A percentile compares a stretch with the other conserved stretches of the same genome.
These are phyloP conservation scores for Ascochyta clinopodiicola DNA, from an alignment of 2,329 filamentous ascomycete species.

Conservation along the genomic window DNA sequence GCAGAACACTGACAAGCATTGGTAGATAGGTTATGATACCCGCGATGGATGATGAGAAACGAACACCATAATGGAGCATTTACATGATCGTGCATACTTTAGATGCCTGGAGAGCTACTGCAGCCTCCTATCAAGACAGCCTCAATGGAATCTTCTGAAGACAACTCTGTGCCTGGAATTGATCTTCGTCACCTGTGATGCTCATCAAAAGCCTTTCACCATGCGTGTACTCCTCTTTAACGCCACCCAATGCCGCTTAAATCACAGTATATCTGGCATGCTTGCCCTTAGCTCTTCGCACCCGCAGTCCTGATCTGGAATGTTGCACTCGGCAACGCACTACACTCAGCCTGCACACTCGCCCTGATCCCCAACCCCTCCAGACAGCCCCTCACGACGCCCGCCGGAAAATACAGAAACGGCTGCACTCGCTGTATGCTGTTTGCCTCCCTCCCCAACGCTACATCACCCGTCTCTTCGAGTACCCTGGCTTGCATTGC, in stretches of 20 bases:
- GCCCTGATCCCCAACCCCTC: conserved; percentile 90
- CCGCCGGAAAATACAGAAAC: conserved; percentile 96
- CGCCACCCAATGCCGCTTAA: conserved; percentile 44
- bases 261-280: background rate
- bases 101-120: conserved; percentile 12
- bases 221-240: conserved; percentile 16
- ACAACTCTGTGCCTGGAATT: background rate
- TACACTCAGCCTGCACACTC: conserved; percentile 88
- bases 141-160: conserved; percentile 12
- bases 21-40: conserved; percentile 29
- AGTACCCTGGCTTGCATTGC: conserved; percentile 38
- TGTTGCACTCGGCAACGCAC: conserved; percentile 83
- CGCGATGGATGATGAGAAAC: conserved; percentile 19
- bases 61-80: conserved; percentile 16
- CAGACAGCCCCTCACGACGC: conserved; percentile 88
- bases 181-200: background rate
- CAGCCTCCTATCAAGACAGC: conserved; percentile 11
- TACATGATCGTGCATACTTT: conserved; percentile 5
- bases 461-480: conserved; percentile 40
- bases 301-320: conserved; percentile 93
- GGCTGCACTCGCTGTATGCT: conserved; percentile 40
- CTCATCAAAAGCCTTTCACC: background rate
- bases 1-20: background rate
- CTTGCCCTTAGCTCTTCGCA: conserved; percentile 63
- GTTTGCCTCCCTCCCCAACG: conserved; percentile 59